Base-by-base conservation (phyloP, 2,329 filamentous ascomycete species). In the Periconia sp. region DNA sequence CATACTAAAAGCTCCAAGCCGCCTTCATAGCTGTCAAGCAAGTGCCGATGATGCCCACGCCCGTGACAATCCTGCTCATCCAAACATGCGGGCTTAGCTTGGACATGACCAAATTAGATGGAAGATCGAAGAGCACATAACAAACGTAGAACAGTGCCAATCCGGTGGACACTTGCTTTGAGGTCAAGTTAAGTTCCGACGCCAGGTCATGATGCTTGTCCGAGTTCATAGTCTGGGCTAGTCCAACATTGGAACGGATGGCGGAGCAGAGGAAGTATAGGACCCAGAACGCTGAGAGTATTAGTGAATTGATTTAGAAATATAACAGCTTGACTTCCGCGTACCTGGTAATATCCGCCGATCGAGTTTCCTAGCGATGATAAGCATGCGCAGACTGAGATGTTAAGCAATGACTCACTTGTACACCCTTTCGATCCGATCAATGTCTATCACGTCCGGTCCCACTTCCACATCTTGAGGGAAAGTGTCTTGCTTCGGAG, bases 211-310 rank as follows among this genome's bases (percentile, higher is more conserved):
- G 89, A 23, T 81, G 79, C 29, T 80, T 72, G 13, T 79, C 72
- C 21, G 66, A 72, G 72, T 96, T 96, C 91, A 96, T 96, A 1
- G 91, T 96, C 73, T 96, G 89, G n/a, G 91, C 88, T 56, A 96
- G 84, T 49, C 90, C 90, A 54, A 96, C 89, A 71, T 95, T 96
- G 60, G 89, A 94, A 38, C 90, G 85, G 61, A 96, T 94, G 48
- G 89, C 91, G 0, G 90, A 94, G 77, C 89, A 94, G 52, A 96
- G 81, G 66, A 96, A 96, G 74, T 96, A 96, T 12, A 96, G 79
- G 12, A 86, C 70, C 91, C 91, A 96, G 70, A 96, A 92, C 21
- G 91, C 89, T 80, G 49, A 16, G 13, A 4, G 16, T 25, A 12
- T 24, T 30, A 35, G 3, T 23, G 15, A n/a, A 24, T 26, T 40